Conservation (phyloP, 2,329 filamentous ascomycete species). For the Pseudofabraea citricarpa region DNA sequence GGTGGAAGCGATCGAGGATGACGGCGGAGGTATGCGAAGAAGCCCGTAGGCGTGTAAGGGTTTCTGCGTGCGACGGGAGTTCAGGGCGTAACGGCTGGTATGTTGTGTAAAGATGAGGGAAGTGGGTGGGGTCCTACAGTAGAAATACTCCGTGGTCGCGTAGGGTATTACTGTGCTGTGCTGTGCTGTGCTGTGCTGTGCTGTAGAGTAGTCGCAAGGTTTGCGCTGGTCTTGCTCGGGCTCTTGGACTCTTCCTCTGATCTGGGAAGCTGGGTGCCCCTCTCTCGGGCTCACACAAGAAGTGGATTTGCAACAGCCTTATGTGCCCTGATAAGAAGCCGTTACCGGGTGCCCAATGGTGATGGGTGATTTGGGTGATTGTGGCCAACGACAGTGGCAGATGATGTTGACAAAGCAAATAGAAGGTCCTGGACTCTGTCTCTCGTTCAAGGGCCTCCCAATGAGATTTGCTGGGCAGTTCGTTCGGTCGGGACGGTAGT, state of each 20-base stretch:
- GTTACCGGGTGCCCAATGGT: background rate
- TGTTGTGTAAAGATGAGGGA: background rate
- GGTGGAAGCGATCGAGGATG: background rate
- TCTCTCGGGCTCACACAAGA: background rate
- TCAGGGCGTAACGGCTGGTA: background rate
- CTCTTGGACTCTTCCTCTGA: background rate
- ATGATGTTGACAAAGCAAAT: too few relatives aligned
- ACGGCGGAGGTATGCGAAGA: background rate
- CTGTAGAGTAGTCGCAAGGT: too few relatives aligned
- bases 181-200: too few relatives aligned
- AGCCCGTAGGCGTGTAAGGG: background rate
- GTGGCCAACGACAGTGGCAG: background rate
- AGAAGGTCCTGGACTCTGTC: background rate
- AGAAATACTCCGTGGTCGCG: background rate
- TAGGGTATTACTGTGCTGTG: too few relatives aligned
- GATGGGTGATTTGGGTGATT: background rate
- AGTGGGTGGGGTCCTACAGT: background rate
- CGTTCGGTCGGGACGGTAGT: background rate
- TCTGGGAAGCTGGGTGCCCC: background rate
- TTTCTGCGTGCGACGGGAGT: background rate
- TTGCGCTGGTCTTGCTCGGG: too few relatives aligned
- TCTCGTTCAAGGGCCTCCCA: background rate
- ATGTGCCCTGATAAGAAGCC: background rate
- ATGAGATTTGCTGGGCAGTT: background rate
- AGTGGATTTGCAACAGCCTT: background rate